These are phyloP conservation scores for Alternaria brassicicola DNA, from an alignment of 2,329 filamentous ascomycete species.

Conservation along the genomic window DNA sequence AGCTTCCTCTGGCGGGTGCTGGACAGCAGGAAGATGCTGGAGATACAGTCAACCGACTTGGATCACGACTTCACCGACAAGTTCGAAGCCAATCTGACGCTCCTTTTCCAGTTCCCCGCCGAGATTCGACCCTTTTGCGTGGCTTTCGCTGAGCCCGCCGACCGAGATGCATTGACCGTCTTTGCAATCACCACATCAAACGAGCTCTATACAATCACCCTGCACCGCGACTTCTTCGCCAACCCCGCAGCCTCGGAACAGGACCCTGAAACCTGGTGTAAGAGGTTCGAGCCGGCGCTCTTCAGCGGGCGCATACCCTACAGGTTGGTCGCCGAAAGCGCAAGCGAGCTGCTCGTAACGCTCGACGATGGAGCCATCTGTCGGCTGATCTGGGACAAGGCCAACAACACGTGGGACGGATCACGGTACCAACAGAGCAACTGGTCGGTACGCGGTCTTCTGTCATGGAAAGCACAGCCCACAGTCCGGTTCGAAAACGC, in stretches of 20 bases:
- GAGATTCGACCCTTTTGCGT: constrained; percentile 78
- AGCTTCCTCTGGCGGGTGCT: constrained; percentile 91
- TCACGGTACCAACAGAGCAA: constrained; percentile 75
- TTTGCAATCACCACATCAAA: constrained; percentile 81
- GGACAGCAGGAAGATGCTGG: constrained; percentile 78
- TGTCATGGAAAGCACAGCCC: constrained; percentile 69
- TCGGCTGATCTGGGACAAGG: constrained; percentile 57
- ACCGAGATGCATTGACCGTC: constrained; percentile 77
- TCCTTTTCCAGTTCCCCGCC: constrained; percentile 78
- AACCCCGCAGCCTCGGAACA: constrained; percentile 72
- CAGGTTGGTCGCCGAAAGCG: constrained; percentile 75
- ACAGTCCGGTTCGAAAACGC: constrained; percentile 70
- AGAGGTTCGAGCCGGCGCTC: constrained; percentile 73
- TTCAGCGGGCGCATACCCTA: constrained; percentile 81
- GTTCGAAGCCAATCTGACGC: constrained; percentile 72
- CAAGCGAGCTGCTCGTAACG: constrained; percentile 77
- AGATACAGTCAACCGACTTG: constrained; percentile 82
- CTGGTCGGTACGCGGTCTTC: constrained; percentile 67
- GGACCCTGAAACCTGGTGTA: constrained; percentile 77
- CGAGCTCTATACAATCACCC: constrained; percentile 80
- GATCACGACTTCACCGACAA: constrained; percentile 68
- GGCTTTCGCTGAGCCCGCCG: constrained; percentile 78
- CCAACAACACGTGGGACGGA: constrained; percentile 66
- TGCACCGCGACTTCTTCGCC: constrained; percentile 82
- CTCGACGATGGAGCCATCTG: constrained; percentile 80